Conservation (phyloP, 768 basidiomycete species). For the Rubroboletus pulcherrimus region DNA sequence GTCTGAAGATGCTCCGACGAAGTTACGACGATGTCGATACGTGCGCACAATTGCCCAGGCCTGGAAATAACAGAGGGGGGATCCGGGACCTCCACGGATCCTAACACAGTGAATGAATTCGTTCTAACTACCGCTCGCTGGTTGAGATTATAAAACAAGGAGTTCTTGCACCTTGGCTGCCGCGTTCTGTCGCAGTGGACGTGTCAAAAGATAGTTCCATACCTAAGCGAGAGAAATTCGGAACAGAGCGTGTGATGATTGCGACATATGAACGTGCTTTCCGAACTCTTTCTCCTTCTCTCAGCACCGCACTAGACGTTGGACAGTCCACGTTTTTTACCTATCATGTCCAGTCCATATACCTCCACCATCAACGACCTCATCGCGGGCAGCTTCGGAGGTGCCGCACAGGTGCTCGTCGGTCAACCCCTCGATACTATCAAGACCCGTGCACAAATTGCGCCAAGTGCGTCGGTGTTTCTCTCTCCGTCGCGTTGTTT, state of each 20-base stretch:
- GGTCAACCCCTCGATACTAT: slow-evolving; percentile 89
- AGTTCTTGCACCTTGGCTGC: too few relatives aligned
- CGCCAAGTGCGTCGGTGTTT: slow-evolving; percentile 57
- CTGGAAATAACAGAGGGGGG: too few relatives aligned
- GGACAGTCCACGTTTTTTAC: neutral
- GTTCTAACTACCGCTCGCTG: neutral
- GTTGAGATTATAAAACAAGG: neutral
- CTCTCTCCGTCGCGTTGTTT: neutral
- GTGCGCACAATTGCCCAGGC: neutral
- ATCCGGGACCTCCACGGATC: neutral
- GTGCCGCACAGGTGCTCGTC: slow-evolving; percentile 94
- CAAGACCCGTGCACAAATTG: slow-evolving; percentile 85
- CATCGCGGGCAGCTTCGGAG: slow-evolving; percentile 83
- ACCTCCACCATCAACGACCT: slow-evolving; percentile 76
- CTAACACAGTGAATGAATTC: neutral
- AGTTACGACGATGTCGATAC: neutral
- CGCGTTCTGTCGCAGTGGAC: neutral
- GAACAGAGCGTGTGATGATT: slow-evolving; percentile 1
- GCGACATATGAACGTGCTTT: neutral
- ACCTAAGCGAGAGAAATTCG: neutral
- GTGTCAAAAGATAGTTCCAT: too few relatives aligned
- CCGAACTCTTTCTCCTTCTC: neutral
- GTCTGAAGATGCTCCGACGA: neutral
- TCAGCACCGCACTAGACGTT: neutral
- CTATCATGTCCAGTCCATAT: slow-evolving; percentile 24